Evolutionary conservation across 2,329 filamentous ascomycete genomes (phyloP).

Genomic region (Alternaria longipes): DNA sequence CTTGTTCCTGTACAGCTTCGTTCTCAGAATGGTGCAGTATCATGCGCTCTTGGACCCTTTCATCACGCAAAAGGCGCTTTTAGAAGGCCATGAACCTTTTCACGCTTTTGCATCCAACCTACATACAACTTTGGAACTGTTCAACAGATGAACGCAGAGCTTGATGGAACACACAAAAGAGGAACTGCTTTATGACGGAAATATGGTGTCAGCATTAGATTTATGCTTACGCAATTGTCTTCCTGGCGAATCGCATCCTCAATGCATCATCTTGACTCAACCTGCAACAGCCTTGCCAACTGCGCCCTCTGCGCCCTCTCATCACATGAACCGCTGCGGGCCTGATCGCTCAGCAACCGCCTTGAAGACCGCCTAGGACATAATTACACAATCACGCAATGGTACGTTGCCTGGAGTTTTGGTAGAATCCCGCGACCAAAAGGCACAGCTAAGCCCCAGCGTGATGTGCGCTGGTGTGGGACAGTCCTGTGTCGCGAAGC

Average conservation of each 20-base stretch:
- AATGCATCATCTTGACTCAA: background rate
- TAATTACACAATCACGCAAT: background rate
- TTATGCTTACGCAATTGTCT: background rate
- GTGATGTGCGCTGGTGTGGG: background rate
- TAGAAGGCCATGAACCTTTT: background rate
- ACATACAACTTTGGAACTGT: background rate
- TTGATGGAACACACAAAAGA: background rate
- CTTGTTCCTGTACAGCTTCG: background rate
- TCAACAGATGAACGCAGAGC: background rate
- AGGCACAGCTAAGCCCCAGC: slow-evolving; percentile 10
- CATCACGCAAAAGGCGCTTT: background rate
- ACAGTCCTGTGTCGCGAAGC: slow-evolving; percentile 15
- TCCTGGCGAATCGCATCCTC: background rate
- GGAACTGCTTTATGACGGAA: background rate
- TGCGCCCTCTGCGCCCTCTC: slow-evolving; percentile 6
- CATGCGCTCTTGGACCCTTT: background rate
- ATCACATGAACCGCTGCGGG: background rate
- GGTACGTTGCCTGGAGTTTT: background rate
- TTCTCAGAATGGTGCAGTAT: background rate
- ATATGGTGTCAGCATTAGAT: background rate
- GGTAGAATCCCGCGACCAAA: background rate
- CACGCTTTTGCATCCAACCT: too few species aligned
- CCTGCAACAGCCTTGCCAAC: slow-evolving; percentile 6
- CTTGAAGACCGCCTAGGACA: slow-evolving; percentile 8
- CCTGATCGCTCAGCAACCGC: slow-evolving; percentile 1